Percentiles rank a stretch among this genome's conserved stretches.
These are phyloP conservation scores for Beauveria rudraprayagi DNA, from an alignment of 2,329 filamentous ascomycete species.

Conservation along the genomic window DNA sequence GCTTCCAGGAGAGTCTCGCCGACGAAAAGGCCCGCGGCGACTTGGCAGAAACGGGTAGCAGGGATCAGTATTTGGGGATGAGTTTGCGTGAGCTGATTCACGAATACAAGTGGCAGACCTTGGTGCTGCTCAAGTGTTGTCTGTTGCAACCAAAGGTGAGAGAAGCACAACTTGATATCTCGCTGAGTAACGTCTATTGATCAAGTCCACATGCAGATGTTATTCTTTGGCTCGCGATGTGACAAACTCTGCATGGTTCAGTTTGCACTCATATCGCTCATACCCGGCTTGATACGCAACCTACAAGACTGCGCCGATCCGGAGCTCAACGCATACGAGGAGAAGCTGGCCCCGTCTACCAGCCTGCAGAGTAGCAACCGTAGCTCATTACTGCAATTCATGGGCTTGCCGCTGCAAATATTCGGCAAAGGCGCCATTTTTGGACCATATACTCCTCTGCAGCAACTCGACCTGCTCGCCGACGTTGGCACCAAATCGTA, in stretches of 20 bases:
- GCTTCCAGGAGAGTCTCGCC: conserved; percentile 83
- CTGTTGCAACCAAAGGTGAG: conserved; percentile 86
- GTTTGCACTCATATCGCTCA: conserved; percentile 90
- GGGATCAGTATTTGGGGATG: conserved; percentile 81
- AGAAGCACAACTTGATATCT: conserved; percentile 3
- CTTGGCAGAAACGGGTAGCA: conserved; percentile 59
- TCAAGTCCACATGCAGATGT: conserved; percentile 61
- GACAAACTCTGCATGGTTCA: conserved; percentile 97
- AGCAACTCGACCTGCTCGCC: conserved; percentile 88
- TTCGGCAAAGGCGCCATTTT: conserved; percentile 96
- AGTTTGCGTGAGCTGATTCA: conserved; percentile 86
- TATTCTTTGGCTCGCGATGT: conserved; percentile 96
- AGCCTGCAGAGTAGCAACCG: conserved; percentile 88
- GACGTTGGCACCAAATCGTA: conserved; percentile 95
- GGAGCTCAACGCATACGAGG: conserved; percentile 77
- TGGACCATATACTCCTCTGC: conserved; percentile 90
- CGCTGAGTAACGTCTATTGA: not conserved
- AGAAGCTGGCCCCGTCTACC: conserved; percentile 66
- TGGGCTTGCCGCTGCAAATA: conserved; percentile 89
- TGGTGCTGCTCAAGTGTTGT: conserved; percentile 89
- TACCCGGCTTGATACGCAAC: conserved; percentile 83
- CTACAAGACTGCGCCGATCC: conserved; percentile 95
- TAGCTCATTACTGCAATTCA: conserved; percentile 80
- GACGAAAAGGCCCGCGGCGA: conserved; percentile 53
- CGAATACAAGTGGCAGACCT: conserved; percentile 89